Evolutionary conservation across 768 basidiomycete species (phyloP).

Genomic region (Pisolithus tinctorius): DNA sequence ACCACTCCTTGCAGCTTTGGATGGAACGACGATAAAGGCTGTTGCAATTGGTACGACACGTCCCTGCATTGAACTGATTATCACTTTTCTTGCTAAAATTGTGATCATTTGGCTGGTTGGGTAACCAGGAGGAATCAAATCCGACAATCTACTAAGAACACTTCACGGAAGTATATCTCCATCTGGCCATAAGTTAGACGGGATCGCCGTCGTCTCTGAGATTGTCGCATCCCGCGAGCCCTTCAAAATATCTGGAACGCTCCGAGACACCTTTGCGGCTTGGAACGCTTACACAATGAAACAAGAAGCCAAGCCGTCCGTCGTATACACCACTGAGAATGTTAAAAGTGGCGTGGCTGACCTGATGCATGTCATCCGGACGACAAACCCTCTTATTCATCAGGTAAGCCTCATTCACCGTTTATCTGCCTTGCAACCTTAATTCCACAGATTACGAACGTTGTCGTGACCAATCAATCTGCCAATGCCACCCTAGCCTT

Average conservation of each 20-base stretch:
- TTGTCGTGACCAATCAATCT: conserved; percentile 81
- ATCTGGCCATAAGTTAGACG: conserved; percentile 57
- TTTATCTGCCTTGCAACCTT: neutral
- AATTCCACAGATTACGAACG: conserved; percentile 71
- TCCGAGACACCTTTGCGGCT: conserved; percentile 34
- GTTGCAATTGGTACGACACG: conserved; percentile 74
- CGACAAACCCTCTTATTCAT: conserved; percentile 67
- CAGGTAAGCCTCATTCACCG: conserved; percentile 40
- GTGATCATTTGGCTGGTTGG: neutral
- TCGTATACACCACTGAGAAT: conserved; percentile 21
- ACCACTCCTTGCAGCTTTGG: conserved; percentile 54
- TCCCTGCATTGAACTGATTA: neutral
- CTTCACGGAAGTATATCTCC: conserved; percentile 64
- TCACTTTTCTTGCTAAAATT: neutral
- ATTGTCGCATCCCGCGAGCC: conserved; percentile 67
- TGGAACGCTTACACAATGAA: conserved; percentile 11
- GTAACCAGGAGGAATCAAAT: conserved; percentile 78
- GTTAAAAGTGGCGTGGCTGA: conserved; percentile 40
- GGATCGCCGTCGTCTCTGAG: conserved; percentile 85
- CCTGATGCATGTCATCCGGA: conserved; percentile 47
- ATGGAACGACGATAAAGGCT: conserved; percentile 56
- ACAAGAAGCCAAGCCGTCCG: neutral
- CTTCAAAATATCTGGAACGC: conserved; percentile 37
- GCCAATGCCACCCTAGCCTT: conserved; percentile 87
- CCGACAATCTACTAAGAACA: conserved; percentile 66